A percentile compares a stretch with the other conserved stretches of the same genome.
phyloP scores from a whole-genome alignment of 768 basidiomycete genomes.

The Kwoniella europaea region DNA sequence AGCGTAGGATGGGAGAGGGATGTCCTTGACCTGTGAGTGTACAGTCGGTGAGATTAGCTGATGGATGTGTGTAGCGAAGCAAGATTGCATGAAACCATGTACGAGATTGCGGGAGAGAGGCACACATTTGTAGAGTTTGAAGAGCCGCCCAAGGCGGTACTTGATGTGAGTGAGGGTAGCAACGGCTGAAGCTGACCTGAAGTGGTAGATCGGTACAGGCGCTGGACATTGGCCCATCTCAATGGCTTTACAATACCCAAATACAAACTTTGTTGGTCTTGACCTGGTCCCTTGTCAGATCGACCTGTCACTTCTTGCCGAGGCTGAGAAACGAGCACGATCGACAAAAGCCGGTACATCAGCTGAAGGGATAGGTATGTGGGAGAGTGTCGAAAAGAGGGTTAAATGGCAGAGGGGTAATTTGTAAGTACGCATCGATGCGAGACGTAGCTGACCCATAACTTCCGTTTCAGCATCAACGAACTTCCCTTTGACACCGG shows the following conservation, averaged over 20 bases:
- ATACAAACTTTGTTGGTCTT: conserved; percentile 51
- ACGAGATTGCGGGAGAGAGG: conserved; percentile 32
- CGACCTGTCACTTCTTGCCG: conserved; percentile 39
- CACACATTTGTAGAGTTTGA: conserved; percentile 38
- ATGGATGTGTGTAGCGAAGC: conserved; percentile 41
- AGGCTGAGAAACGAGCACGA: conserved; percentile 30
- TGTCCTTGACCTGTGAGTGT: conserved; percentile 51
- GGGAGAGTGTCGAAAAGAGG: conserved; percentile 43
- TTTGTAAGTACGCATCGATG: conserved; percentile 41
- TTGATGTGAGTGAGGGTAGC: conserved; percentile 44
- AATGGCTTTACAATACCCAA: conserved; percentile 46
- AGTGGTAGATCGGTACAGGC: conserved; percentile 50
- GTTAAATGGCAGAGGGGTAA: conserved; percentile 52
- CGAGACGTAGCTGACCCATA: too few species aligned
- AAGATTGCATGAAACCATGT: conserved; percentile 49
- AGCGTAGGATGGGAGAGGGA: conserved; percentile 53
- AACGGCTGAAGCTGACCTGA: neutral
- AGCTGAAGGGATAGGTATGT: conserved; percentile 31
- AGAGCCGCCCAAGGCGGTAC: conserved; percentile 40
- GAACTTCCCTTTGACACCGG: conserved; percentile 55
- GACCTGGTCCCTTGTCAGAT: conserved; percentile 50
- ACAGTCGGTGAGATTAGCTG: neutral
- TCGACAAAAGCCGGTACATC: conserved; percentile 16
- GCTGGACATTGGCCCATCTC: conserved; percentile 53
- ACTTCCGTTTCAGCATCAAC: conserved; percentile 36